Conservation (phyloP, 1,284 basidiomycete species). For the Golubevia pallescens region DNA sequence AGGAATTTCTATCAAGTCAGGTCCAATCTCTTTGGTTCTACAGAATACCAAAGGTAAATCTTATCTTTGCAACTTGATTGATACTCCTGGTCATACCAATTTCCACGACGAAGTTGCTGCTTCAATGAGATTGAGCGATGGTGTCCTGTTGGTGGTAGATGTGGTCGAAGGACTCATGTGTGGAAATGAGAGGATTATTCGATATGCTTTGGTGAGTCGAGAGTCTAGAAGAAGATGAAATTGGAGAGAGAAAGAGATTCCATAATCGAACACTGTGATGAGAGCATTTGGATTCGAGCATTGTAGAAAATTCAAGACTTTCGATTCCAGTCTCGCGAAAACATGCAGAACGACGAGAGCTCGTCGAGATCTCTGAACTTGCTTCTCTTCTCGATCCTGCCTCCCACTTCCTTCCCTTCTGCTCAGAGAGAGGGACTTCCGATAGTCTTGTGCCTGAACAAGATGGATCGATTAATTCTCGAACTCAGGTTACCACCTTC, state of each 20-base stretch:
- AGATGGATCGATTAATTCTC: conserved; percentile 94
- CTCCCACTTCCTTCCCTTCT: neutral
- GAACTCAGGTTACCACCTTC: conserved; percentile 93
- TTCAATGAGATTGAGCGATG: conserved; percentile 49
- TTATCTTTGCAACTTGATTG: conserved; percentile 50
- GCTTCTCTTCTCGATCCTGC: no score
- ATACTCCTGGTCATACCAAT: conserved; percentile 62
- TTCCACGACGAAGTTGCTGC: conserved; percentile 61
- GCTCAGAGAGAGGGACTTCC: conserved; percentile 74
- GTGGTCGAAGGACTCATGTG: conserved; percentile 60
- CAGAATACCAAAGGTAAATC: conserved; percentile 34
- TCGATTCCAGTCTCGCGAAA: no score
- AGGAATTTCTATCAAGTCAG: conserved; percentile 93
- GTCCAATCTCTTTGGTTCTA: conserved; percentile 91
- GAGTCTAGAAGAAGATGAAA: neutral
- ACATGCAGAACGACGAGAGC: no score
- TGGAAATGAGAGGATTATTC: conserved; percentile 36
- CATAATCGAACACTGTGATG: no score
- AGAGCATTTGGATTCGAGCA: no score
- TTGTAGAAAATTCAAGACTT: no score
- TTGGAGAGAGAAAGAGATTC: no score
- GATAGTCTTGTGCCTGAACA: conserved; percentile 94
- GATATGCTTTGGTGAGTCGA: neutral
- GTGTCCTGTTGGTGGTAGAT: conserved; percentile 59
- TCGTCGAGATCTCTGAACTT: no score